Conservation (phyloP, 1,139 yeast species). For the Yamadazyma mexicana region DNA sequence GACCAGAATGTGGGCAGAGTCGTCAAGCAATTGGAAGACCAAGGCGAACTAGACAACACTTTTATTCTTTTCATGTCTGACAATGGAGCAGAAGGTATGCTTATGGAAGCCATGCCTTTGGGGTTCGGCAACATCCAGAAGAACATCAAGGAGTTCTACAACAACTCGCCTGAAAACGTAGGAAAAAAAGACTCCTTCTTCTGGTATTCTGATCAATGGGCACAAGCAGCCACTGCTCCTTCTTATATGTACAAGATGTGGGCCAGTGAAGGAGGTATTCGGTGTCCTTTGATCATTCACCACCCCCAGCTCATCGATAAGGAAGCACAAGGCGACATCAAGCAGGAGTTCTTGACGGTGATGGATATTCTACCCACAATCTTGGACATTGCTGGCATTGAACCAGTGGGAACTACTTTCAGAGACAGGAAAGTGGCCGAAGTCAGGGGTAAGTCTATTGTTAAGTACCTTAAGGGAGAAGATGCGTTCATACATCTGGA, state of each 20-base stretch:
- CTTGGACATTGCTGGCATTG: conserved; percentile 45
- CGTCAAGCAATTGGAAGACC: conserved; percentile 34
- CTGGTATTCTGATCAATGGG: conserved; percentile 61
- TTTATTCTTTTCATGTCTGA: conserved; percentile 58
- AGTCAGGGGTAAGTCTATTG: conserved; percentile 47
- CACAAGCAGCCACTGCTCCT: conserved; percentile 66
- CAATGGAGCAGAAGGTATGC: conserved; percentile 62
- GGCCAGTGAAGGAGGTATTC: conserved; percentile 57
- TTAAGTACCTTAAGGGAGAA: conserved; percentile 25
- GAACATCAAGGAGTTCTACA: conserved; percentile 27
- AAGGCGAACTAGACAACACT: conserved; percentile 51
- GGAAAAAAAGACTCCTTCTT: conserved; percentile 50
- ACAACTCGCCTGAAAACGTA: conserved; percentile 47
- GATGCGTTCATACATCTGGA: conserved; percentile 38
- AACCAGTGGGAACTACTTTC: conserved; percentile 42
- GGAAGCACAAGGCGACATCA: conserved; percentile 33
- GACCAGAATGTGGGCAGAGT: conserved; percentile 52
- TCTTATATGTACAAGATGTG: conserved; percentile 51
- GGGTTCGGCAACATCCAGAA: conserved; percentile 25
- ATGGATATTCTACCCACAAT: conserved; percentile 60
- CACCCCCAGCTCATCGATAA: conserved; percentile 31
- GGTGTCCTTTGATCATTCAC: conserved; percentile 50
- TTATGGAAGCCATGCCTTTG: conserved; percentile 54
- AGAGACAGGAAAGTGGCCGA: conserved; percentile 37
- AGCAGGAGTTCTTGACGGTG: conserved; percentile 48